These are phyloP conservation scores for Ganoderma sp. DNA, from an alignment of 1,284 basidiomycete genomes.

Conservation along the genomic window DNA sequence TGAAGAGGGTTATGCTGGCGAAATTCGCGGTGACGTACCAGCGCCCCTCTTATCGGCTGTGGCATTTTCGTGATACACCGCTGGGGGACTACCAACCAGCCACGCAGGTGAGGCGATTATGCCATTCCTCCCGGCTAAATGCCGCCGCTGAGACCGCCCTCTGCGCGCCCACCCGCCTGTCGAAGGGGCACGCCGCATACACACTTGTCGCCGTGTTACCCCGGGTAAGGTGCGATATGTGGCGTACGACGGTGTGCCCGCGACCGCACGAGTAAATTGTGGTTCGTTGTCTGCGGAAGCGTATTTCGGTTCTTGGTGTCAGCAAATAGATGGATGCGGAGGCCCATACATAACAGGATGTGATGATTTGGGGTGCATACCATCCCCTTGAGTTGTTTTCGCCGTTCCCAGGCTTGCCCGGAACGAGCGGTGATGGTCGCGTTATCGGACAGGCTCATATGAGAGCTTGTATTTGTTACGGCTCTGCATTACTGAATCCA, in stretches of 20 bases:
- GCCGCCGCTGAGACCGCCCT: not conserved
- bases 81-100: not conserved
- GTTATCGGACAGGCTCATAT: not conserved
- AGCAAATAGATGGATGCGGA: not conserved
- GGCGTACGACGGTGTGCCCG: not conserved
- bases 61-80: constrained; percentile 13
- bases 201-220: not conserved
- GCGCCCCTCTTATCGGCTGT: constrained; percentile 11
- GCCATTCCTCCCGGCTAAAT: constrained; percentile 26
- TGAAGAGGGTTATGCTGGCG: not conserved
- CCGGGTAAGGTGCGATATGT: not conserved
- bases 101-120: constrained; percentile 26
- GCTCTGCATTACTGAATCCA: not conserved
- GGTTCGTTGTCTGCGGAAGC: not conserved
- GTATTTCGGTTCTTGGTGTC: not conserved
- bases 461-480: not conserved
- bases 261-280: not conserved
- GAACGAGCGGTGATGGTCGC: not conserved
- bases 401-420: constrained; percentile 24
- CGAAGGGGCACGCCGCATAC: not conserved
- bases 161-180: constrained; percentile 1
- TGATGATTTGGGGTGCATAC: not conserved
- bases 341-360: not conserved
- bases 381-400: constrained; percentile 25
- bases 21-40: not conserved